Evolutionary conservation across 257 asterid species (phyloP).

Genomic region (Penstemon barbatus): DNA sequence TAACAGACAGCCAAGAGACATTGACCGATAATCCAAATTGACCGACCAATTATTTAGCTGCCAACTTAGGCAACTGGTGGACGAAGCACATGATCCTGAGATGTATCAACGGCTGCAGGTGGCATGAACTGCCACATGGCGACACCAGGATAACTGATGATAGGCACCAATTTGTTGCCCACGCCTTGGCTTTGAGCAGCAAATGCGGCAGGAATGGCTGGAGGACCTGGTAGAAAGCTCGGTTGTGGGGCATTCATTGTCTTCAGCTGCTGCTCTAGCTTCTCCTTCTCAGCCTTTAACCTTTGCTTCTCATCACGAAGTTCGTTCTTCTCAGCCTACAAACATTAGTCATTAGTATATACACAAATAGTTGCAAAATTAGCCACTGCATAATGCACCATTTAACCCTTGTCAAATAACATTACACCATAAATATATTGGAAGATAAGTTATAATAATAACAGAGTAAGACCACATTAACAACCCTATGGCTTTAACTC

Average conservation of each 20-base stretch:
- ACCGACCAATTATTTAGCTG: too few relatives aligned
- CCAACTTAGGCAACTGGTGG: constrained; percentile 71
- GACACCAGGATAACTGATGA: constrained; percentile 69
- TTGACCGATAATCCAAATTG: too few relatives aligned
- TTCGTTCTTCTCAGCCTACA: constrained; percentile 69
- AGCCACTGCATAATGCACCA: not conserved
- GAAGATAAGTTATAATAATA: too few relatives aligned
- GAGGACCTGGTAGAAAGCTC: constrained; percentile 47
- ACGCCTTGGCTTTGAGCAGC: constrained; percentile 56
- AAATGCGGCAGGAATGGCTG: constrained; percentile 61
- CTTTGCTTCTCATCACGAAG: constrained; percentile 78
- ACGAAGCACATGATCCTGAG: constrained; percentile 76
- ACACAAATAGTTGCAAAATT: not conserved
- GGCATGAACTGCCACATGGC: constrained; percentile 97
- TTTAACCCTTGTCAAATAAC: too few relatives aligned
- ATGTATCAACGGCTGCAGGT: constrained; percentile 82
- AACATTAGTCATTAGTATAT: not conserved
- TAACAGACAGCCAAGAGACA: too few relatives aligned
- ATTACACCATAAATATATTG: too few relatives aligned
- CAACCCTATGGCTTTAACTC: too few relatives aligned
- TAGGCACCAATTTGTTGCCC: constrained; percentile 68
- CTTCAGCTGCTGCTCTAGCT: constrained; percentile 71
- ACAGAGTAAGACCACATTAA: too few relatives aligned
- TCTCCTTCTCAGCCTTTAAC: constrained; percentile 74
- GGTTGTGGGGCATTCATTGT: constrained; percentile 50